phyloP scores from a whole-genome alignment of 352 stramenopile species.

The Globisporangium polare region DNA sequence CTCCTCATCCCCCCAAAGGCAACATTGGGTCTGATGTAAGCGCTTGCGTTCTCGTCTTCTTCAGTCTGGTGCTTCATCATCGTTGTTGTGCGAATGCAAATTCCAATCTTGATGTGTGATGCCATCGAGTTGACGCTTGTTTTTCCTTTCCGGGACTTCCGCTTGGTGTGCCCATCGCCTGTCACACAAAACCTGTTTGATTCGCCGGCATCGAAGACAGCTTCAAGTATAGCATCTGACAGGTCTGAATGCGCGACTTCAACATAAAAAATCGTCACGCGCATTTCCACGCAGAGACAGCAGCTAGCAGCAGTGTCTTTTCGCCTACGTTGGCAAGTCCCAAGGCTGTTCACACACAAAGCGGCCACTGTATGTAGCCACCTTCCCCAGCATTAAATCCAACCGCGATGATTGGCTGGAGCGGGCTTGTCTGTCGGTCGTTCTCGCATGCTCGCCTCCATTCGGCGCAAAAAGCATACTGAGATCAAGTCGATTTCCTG shows the following conservation, averaged over 20 bases:
- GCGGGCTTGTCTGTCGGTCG: background rate
- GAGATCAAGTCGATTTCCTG: background rate
- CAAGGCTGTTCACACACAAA: no score
- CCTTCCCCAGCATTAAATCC: background rate
- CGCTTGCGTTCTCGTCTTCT: no score
- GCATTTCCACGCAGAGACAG: background rate
- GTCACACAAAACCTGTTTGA: background rate
- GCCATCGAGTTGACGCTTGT: background rate
- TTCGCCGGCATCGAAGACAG: background rate
- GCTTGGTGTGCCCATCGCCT: background rate
- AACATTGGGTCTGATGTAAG: no score
- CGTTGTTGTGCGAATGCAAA: no score
- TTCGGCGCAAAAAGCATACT: background rate
- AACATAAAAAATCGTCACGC: background rate
- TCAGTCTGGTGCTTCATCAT: no score
- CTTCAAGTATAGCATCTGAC: background rate
- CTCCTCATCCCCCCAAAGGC: no score
- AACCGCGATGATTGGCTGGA: background rate
- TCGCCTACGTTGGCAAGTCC: no score
- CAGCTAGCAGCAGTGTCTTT: no score
- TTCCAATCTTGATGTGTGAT: background rate
- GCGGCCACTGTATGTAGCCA: background rate
- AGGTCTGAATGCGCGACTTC: background rate
- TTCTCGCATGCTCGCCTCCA: no score
- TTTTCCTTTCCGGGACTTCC: background rate